Conservation (phyloP, 2,329 filamentous ascomycete genomes). For the Fusarium sp. region DNA sequence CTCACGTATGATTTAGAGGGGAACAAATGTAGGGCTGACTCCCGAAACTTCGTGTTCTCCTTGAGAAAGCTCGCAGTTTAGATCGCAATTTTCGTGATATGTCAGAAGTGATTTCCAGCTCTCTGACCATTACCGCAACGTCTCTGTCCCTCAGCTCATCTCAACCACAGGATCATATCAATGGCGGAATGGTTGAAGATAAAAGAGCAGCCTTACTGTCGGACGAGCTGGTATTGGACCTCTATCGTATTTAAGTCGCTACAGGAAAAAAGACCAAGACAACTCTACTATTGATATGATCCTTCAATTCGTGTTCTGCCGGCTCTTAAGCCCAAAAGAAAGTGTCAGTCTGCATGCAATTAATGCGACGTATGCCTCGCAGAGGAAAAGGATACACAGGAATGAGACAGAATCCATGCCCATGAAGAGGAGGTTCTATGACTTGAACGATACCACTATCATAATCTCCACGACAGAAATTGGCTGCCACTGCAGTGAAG, state of each 20-base stretch:
- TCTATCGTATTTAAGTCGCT: not conserved
- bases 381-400: not conserved
- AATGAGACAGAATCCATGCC: not conserved
- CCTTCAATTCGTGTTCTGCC: not conserved
- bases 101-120: not conserved
- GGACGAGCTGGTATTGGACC: not conserved
- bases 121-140: not conserved
- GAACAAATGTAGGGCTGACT: not conserved
- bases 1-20: not conserved
- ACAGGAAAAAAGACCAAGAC: not conserved
- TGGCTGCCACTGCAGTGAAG: not conserved
- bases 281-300: not conserved
- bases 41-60: not conserved
- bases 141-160: not conserved
- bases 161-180: not conserved
- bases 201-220: not conserved
- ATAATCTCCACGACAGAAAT: not conserved
- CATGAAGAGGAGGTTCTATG: not conserved
- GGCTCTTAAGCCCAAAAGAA: not conserved
- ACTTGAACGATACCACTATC: too few relatives aligned
- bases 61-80: not conserved
- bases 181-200: not conserved
- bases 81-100: not conserved
- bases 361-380: not conserved
- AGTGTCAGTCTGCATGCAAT: not conserved